These are phyloP conservation scores for Chamaecrista fasciculata DNA, from an alignment of 306 rosid genomes.

Conservation along the genomic window DNA sequence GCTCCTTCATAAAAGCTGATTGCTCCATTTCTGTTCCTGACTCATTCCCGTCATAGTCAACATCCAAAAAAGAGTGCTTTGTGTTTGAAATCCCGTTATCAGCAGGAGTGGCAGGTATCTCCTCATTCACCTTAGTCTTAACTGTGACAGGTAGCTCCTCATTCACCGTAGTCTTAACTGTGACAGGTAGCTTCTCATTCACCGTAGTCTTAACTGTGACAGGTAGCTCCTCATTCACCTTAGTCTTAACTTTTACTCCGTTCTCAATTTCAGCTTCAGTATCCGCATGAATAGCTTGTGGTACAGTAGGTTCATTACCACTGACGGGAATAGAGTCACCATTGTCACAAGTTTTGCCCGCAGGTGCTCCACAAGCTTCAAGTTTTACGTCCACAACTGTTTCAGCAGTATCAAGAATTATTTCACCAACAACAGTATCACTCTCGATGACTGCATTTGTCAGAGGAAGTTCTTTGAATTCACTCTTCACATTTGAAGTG, in stretches of 20 bases:
- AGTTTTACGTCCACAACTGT: constrained; percentile 41
- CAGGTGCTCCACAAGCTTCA: constrained; percentile 45
- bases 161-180: too few relatives aligned
- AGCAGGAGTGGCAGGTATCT: constrained; percentile 38
- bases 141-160: constrained; percentile 46
- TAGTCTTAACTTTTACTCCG: constrained; percentile 37
- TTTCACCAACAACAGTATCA: constrained; percentile 9
- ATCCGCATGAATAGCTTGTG: constrained; percentile 40
- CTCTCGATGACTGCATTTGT: constrained; percentile 23
- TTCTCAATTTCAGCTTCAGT: constrained; percentile 35
- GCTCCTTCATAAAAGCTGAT: constrained; percentile 81
- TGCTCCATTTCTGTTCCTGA: constrained; percentile 93
- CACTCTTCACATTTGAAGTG: constrained; percentile 36
- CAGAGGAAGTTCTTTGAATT: constrained; percentile 32
- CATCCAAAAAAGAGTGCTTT: constrained; percentile 55
- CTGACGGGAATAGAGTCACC: constrained; percentile 29
- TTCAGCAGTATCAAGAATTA: constrained; percentile 32
- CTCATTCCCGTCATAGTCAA: constrained; percentile 74
- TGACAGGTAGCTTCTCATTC: constrained; percentile 45
- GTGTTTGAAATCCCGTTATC: constrained; percentile 54
- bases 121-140: constrained; percentile 48
- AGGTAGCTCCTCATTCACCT: constrained; percentile 49
- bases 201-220: too few relatives aligned
- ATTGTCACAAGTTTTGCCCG: constrained; percentile 25
- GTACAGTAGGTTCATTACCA: constrained; percentile 36